Evolutionary conservation across 75 land plant species (phyloP), one percentile per base, ranked within the genome.

Genomic region (Pinus taeda): DNA sequence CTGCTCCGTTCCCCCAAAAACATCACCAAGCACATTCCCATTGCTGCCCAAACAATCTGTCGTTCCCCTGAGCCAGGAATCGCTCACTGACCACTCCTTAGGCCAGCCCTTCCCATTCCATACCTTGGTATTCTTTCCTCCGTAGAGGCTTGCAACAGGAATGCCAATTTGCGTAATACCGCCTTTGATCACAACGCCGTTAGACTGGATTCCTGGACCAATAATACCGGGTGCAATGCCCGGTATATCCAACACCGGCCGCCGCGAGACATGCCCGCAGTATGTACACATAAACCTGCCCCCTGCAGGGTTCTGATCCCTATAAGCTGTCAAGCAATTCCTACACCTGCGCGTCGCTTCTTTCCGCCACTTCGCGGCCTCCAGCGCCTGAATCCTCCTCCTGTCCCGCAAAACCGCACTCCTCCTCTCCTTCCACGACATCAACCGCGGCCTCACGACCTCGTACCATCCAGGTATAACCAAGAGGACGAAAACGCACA

Each of bases 211-310:
- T 45, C 17, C 75, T 77, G 24, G 9, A 36, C 61, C 71, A 13
- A 9, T 62, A 65, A 73, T 49, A 45, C 74, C 49, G n/a, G 55
- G 42, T 24, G 77, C 72, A 20, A 83, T 74, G 14, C 73, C 82
- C 42, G 96, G 96, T 72, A 95, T 81, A 63, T 95, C 96, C 58
- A 95, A 61, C 7, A 89, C 93, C 6, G 98, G 98, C 65, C 95
- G 82, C 74, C 90, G 91, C 7, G 96, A 95, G 17, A 89, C 80
- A 80, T 95, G 98, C 12, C 98, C 98, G 77, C 98, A 95, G 80
- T 85, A 89, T 1, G 90, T 86, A 59, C 98, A 95, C 89, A 89
- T 93, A 76, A 91, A 95, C 79, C 83, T 81, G 17, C 98, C 93
- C 15, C 96, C 91, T 57, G 82, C 92, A 3, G 98, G 98, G 26